Base-by-base conservation (phyloP, 2,329 filamentous ascomycete genomes). In the Lecanosticta acicola region DNA sequence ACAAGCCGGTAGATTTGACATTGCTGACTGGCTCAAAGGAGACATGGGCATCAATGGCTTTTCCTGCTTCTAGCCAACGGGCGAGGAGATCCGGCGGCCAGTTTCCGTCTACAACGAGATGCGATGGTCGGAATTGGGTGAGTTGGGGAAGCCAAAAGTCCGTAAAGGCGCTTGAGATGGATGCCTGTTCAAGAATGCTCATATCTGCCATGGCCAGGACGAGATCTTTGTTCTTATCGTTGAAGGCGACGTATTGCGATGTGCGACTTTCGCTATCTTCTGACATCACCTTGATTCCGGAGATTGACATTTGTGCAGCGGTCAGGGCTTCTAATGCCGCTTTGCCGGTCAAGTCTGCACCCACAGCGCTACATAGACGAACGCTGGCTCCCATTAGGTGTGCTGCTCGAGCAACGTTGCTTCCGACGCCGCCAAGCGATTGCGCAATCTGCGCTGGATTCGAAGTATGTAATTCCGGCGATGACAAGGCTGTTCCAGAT, bases 121-220 rank as follows among this genome's bases (percentile, higher is more conserved):
- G 93, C 51, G 78, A 79, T n/a, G 83, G 87, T 56, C 71, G 74
- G 10, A 75, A 71, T 2, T 71, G 66, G 10, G 70, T 65, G 5
- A 88, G 68, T 20, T 79, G 71, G 1, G 79, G 74, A 40, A 76
- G 74, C 82, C 84, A 88, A 54, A 76, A 70, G 7, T 72, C 64
- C 4, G 32, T 16, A n/a, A 81, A 21, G 42, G 43, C 42, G 39
- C 41, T 13, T 3, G 34, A 24, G 24, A 37, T 24, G 3, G 48
- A 53, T 8, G 48, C 39, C 1, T 67, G 66, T 55, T 80, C 74
- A 32, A 95, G 79, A 57, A 95, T 91, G 45, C 75, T 79, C 89
- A 97, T 96, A 63, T 97, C 93, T 3, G 91, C 90, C 87, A 96
- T 94, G 37, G 89, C 91, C 52, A 96, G 68, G n/a, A 90, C 76